Conservation (phyloP, 1,284 basidiomycete genomes). For the Ustanciosporium gigantosporum region DNA sequence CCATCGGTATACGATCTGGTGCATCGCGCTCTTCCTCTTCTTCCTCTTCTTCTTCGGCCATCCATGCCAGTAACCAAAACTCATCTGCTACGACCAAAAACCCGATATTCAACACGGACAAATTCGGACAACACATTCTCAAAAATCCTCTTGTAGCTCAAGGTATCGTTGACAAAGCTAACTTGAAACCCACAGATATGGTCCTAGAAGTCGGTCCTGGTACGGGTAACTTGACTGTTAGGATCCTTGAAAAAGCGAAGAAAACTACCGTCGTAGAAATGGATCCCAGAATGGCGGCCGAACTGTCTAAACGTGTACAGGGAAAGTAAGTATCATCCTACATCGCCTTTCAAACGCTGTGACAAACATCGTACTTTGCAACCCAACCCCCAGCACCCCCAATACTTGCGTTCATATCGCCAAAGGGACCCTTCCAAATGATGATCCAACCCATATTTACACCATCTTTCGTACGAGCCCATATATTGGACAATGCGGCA, state of each 20-base stretch:
- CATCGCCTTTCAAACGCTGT: background rate
- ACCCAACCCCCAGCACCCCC: too few relatives aligned
- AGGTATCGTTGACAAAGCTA: constrained; percentile 72
- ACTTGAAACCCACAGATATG: constrained; percentile 88
- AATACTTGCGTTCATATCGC: background rate
- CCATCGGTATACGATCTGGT: constrained; percentile 64
- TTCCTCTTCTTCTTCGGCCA: constrained; percentile 8
- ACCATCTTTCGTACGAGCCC: constrained; percentile 52
- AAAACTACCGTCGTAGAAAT: constrained; percentile 92
- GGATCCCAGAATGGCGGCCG: constrained; percentile 98
- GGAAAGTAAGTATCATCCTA: constrained; percentile 76
- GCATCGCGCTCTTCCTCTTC: constrained; percentile 65
- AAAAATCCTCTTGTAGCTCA: constrained; percentile 90
- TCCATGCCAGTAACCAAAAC: constrained; percentile 52
- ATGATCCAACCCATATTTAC: constrained; percentile 42
- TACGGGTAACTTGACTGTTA: constrained; percentile 93
- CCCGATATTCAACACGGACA: constrained; percentile 73
- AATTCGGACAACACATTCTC: constrained; percentile 95
- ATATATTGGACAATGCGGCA: constrained; percentile 46
- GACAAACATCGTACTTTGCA: too few relatives aligned
- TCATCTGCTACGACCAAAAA: constrained; percentile 56
- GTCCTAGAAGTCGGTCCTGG: constrained; percentile 98
- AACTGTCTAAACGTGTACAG: constrained; percentile 94
- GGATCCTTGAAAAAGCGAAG: constrained; percentile 91
- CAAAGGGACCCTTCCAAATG: constrained; percentile 7